Evolutionary conservation across 2,329 filamentous ascomycete genomes (phyloP).

Genomic region (Alternaria alternata): DNA sequence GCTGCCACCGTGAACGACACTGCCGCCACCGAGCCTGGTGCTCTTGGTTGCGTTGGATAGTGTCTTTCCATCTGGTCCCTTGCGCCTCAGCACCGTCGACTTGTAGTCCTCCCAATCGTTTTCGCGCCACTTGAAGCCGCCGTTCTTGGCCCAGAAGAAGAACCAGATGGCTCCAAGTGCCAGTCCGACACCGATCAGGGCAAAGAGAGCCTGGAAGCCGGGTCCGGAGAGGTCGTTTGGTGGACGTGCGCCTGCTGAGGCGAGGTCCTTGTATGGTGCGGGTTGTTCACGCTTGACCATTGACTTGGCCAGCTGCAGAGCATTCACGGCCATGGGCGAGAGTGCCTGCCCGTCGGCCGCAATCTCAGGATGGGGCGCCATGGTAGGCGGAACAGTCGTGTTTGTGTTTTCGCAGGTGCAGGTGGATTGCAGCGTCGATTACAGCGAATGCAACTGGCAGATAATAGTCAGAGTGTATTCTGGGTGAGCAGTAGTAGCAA

Average conservation of each 20-base stretch:
- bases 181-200: constrained; percentile 79
- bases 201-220: constrained; percentile 85
- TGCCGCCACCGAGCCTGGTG: constrained; percentile 87
- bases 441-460: constrained; percentile 27
- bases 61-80: constrained; percentile 87
- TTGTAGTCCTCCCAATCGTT: constrained; percentile 99
- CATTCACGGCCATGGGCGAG: constrained; percentile 43
- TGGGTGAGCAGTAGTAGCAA: constrained; percentile 11
- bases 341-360: constrained; percentile 26
- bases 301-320: constrained; percentile 39
- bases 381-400: constrained; percentile 28
- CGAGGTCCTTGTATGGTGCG: constrained; percentile 29
- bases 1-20: constrained; percentile 73
- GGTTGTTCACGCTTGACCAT: constrained; percentile 35
- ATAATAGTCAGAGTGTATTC: constrained; percentile 25
- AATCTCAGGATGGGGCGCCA: constrained; percentile 44
- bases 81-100: constrained; percentile 86
- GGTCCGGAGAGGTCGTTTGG: constrained; percentile 55
- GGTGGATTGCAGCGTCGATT: constrained; percentile 1
- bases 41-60: constrained; percentile 82
- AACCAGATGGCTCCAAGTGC: constrained; percentile 87
- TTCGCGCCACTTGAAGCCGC: constrained; percentile 86
- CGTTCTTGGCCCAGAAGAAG: constrained; percentile 96
- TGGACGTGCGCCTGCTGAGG: constrained; percentile 47
- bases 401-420: constrained; percentile 17